Conservation (phyloP, 306 rosid genomes). For the Biancaea sappan region DNA sequence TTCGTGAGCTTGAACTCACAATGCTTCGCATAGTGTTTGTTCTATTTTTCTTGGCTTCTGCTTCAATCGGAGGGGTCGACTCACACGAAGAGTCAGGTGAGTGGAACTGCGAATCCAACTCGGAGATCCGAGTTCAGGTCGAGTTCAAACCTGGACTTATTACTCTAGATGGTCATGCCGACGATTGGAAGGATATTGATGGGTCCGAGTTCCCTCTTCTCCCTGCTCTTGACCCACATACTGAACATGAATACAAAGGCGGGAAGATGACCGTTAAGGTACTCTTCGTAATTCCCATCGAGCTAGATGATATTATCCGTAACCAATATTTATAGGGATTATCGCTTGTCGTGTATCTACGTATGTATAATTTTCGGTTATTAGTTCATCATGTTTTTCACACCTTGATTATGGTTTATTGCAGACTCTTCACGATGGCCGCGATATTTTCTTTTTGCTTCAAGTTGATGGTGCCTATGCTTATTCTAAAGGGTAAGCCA, state of each 20-base stretch:
- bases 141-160: constrained; percentile 69
- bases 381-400: background rate
- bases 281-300: background rate
- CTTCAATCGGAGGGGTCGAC: constrained; percentile 46
- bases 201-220: constrained; percentile 79
- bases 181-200: constrained; percentile 88
- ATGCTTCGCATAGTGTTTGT: constrained; percentile 52
- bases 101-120: constrained; percentile 77
- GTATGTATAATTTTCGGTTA: background rate
- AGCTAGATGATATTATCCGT: background rate
- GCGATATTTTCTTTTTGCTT: constrained; percentile 73
- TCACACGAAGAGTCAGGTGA: constrained; percentile 83
- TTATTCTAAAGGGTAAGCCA: constrained; percentile 76
- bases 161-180: constrained; percentile 87
- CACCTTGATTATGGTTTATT: constrained; percentile 24
- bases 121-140: constrained; percentile 65
- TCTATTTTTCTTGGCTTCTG: constrained; percentile 28
- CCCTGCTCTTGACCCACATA: constrained; percentile 85
- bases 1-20: background rate
- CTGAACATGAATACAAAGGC: constrained; percentile 65
- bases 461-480: constrained; percentile 80
- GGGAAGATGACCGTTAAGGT: constrained; percentile 92
- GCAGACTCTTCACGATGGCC: constrained; percentile 92
- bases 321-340: background rate
- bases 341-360: background rate